Percentiles rank a stretch among this genome's conserved stretches.
phyloP scores from a whole-genome alignment of 2,329 filamentous ascomycete genomes.

The Canariomyces notabilis region DNA sequence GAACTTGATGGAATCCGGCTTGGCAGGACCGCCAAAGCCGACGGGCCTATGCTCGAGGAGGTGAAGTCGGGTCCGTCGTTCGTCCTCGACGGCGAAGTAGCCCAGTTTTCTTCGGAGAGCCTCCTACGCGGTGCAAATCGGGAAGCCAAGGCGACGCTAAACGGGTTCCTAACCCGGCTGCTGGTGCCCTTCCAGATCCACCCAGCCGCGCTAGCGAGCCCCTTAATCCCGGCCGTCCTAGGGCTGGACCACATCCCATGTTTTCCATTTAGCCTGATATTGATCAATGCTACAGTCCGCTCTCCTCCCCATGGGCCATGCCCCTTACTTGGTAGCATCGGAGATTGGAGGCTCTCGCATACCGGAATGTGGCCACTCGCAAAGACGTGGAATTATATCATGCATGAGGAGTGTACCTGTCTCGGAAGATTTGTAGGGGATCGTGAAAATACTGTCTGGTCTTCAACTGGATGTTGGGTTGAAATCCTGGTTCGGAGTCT shows the following conservation, averaged over 20 bases:
- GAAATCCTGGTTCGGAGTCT: no score
- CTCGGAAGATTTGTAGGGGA: no score
- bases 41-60: background rate
- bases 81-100: conserved; percentile 3
- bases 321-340: background rate
- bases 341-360: no score
- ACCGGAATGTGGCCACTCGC: no score
- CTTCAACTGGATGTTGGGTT: no score
- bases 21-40: background rate
- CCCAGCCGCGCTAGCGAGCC: conserved; percentile 1
- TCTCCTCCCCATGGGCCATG: background rate
- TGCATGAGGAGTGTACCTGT: no score
- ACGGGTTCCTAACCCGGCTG: conserved; percentile 11
- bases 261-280: conserved; percentile 22
- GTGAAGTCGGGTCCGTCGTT: background rate
- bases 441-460: no score
- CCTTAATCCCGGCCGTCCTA: conserved; percentile 7
- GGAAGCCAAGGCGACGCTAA: conserved; percentile 17
- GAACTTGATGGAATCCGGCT: background rate
- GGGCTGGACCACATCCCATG: conserved; percentile 4
- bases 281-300: no score
- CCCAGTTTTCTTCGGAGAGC: conserved; percentile 22
- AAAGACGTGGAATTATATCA: no score
- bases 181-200: conserved; percentile 5
- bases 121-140: conserved; percentile 16